Percentiles rank a stretch among this genome's conserved stretches.
These are phyloP conservation scores for Amphicarpaea edgeworthii DNA, from an alignment of 306 rosid species.

Conservation along the genomic window DNA sequence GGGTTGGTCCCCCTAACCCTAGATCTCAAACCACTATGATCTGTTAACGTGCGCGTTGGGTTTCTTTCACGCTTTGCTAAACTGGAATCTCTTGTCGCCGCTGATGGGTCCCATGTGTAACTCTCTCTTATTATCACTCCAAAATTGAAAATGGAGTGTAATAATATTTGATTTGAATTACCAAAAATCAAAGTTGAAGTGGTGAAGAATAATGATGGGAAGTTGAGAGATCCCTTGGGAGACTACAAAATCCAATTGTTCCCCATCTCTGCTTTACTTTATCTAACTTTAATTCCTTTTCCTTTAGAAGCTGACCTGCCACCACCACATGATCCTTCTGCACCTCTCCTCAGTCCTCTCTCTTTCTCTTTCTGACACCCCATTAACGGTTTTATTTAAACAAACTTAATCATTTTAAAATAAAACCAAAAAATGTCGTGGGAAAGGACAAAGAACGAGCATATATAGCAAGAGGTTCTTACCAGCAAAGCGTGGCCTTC, in stretches of 20 bases:
- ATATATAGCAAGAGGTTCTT: conserved; percentile 35
- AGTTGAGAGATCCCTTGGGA: conserved; percentile 86
- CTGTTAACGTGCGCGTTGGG: conserved; percentile 84
- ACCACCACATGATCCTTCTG: conserved; percentile 85
- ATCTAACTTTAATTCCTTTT: conserved; percentile 46
- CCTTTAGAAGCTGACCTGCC: conserved; percentile 66
- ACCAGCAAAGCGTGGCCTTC: conserved; percentile 54
- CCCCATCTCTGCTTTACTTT: conserved; percentile 64
- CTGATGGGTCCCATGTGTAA: no score
- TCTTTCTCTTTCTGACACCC: conserved; percentile 51
- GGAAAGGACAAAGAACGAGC: conserved; percentile 9
- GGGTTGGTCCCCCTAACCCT: conserved; percentile 63
- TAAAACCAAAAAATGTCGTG: neutral
- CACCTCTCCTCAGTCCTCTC: conserved; percentile 22
- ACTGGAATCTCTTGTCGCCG: no score
- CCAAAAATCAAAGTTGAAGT: conserved; percentile 29
- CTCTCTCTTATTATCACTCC: no score
- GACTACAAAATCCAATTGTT: conserved; percentile 93
- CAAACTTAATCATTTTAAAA: neutral
- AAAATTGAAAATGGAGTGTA: no score
- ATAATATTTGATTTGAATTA: conserved; percentile 37
- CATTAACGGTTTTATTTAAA: conserved; percentile 52
- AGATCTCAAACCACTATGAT: no score
- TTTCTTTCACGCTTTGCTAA: no score
- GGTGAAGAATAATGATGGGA: conserved; percentile 75